These are phyloP conservation scores for Penicillium sp. DNA, from an alignment of 2,329 filamentous ascomycete genomes.

Conservation along the genomic window DNA sequence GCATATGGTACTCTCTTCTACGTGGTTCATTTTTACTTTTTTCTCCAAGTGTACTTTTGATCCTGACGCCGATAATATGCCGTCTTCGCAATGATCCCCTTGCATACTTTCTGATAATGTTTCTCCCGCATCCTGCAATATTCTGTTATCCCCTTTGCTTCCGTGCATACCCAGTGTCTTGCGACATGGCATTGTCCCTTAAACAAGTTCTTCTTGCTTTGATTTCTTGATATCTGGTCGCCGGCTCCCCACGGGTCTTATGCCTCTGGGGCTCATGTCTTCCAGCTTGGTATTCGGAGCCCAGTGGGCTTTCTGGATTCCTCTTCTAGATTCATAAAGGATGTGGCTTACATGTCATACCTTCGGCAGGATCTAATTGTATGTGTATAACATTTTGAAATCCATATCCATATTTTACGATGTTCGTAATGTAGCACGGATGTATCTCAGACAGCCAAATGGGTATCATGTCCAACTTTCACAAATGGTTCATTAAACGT, in stretches of 20 bases:
- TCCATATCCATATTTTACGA: conserved; percentile 12
- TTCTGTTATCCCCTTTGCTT: conserved; percentile 8
- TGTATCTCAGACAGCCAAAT: neutral
- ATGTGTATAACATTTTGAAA: conserved; percentile 26
- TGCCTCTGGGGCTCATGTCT: neutral
- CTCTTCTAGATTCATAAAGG: neutral
- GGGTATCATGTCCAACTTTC: neutral
- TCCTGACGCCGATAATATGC: conserved; percentile 24
- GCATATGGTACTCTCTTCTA: conserved; percentile 38
- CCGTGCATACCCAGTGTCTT: conserved; percentile 14
- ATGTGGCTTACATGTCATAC: neutral
- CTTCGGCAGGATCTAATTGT: conserved; percentile 4
- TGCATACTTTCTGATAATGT: conserved; percentile 23
- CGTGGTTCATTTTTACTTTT: conserved; percentile 30
- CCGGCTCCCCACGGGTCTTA: neutral
- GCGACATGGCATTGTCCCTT: conserved; percentile 3
- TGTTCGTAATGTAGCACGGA: neutral
- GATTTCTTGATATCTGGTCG: neutral
- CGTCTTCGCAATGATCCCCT: conserved; percentile 27
- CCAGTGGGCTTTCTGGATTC: neutral
- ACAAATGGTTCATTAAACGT: neutral
- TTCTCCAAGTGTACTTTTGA: conserved; percentile 27
- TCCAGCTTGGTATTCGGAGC: neutral
- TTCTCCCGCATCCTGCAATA: conserved; percentile 10
- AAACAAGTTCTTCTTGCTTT: neutral